Conservation (phyloP, 2,329 filamentous ascomycete genomes). For the Fusarium sambucinum region DNA sequence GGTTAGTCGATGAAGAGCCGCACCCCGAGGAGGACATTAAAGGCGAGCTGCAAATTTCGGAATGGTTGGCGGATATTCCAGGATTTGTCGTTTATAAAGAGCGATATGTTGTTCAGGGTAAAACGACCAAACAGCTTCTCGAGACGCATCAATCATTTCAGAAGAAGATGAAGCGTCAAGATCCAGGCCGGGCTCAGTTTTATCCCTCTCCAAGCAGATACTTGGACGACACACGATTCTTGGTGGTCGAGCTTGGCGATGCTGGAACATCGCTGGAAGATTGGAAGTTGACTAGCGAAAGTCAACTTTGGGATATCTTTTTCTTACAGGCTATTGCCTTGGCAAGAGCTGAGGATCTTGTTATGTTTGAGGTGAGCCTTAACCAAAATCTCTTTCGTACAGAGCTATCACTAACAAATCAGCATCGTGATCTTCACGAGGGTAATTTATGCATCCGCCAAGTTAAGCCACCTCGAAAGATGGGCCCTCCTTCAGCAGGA, state of each 20-base stretch:
- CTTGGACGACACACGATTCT: slow-evolving; percentile 67
- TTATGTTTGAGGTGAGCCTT: slow-evolving; percentile 68
- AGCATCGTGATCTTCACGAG: slow-evolving; percentile 75
- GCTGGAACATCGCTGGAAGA: slow-evolving; percentile 72
- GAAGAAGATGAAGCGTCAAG: slow-evolving; percentile 64
- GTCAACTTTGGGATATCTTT: slow-evolving; percentile 73
- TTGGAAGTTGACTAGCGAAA: slow-evolving; percentile 61
- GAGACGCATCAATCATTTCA: slow-evolving; percentile 72
- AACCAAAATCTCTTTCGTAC: not conserved
- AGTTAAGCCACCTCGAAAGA: slow-evolving; percentile 52
- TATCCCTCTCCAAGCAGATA: slow-evolving; percentile 73
- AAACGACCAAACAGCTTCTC: slow-evolving; percentile 64
- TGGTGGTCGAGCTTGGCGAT: slow-evolving; percentile 73
- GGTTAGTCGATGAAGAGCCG: slow-evolving; percentile 70
- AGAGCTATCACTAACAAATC: slow-evolving; percentile 19
- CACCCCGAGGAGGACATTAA: slow-evolving; percentile 66
- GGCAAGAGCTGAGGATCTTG: slow-evolving; percentile 68
- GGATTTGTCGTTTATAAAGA: slow-evolving; percentile 76
- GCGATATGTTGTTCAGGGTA: slow-evolving; percentile 69
- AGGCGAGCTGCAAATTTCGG: slow-evolving; percentile 72
- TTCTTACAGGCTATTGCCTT: slow-evolving; percentile 70
- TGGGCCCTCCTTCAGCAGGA: slow-evolving; percentile 49
- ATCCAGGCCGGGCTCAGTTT: slow-evolving; percentile 68
- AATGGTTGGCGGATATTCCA: slow-evolving; percentile 72
- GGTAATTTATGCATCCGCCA: slow-evolving; percentile 72